Evolutionary conservation across 2,329 filamentous ascomycete species (phyloP), one percentile per base, ranked within the genome.

Genomic region (Penicillium sp.): DNA sequence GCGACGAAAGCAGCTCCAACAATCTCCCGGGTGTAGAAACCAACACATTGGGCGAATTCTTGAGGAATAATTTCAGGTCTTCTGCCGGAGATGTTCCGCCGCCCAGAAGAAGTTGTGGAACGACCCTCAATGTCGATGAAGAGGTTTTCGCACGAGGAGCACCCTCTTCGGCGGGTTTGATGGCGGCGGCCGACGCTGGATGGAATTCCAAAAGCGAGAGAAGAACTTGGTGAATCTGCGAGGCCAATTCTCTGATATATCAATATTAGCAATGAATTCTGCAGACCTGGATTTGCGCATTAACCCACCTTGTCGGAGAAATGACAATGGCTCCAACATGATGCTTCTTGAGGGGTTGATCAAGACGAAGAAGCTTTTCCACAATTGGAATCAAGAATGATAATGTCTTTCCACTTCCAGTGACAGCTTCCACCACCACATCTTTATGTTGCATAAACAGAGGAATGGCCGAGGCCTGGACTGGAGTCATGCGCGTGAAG

Each of bases 321-420:
- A 99, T 87, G 67, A 99, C 87, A 62, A 99, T 94, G 63, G 90
- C 91, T 59, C 89, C 90, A 59, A 99, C 84, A 73, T 97, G 91
- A 73, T 96, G 89, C 70, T 89, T 91, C 76, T 94, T 96, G 35
- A 91, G 86, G 2, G 91, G 89, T 60, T 93, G 90, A 60, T 92
- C 88, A 29, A 90, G 78, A 63, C 89, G 87, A 59, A 97, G 79
- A 45, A 97, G 81, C 66, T 90, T 89, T 75, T 96, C 89, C 25
- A 96, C 84, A 4, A 96, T 80, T 1, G 93, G 92, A 47, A 97
- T 87, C 35, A 96, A 78, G 69, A 93, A 99, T 1, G 91, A 85
- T 31, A 96, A 80, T 0, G 92, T 96, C 77, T 97, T 96, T 59
- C 92, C 92, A 73, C 90, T 94, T 13, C 93, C 92, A 2, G 92